Evolutionary conservation across 352 stramenopile genomes (phyloP), one percentile per base, ranked within the genome.

Genomic region (Phytophthora tubulina): DNA sequence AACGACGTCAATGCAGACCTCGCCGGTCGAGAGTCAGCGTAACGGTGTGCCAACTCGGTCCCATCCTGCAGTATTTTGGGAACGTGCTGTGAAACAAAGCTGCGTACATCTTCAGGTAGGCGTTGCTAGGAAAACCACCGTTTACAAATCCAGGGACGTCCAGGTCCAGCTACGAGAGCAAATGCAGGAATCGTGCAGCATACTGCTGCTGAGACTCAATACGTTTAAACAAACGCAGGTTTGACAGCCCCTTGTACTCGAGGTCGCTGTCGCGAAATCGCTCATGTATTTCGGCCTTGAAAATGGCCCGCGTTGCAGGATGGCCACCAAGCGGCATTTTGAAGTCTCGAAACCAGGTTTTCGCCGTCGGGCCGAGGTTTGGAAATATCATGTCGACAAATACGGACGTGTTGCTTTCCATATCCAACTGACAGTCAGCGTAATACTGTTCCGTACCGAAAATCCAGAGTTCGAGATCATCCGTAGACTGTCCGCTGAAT

Each of bases 211-310:
- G 41, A 0, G 55, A 53, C 13, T 30, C 55, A 4, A n/a, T 17
- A 1, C 55, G 32, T 4, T 30, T 13, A 3, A 63, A n/a, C 10
- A 53, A 11, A 41, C 53, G 15, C 55, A 63, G 14, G 3, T 35
- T 63, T 15, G 55, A 21, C 13, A 53, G 14, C 14, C 52, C 30
- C 31, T 63, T 53, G 3, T 63, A 41, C 15, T 63, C 27, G 9
- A 63, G 44, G 31, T 53, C 55, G 32, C 55, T 50, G 6, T 63
- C 55, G 0, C 55, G 55, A 32, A 63, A 63, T 0, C 55, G 27
- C 11, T 52, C 55, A 17, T 41, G 41, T 9, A 53, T 63, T 33
- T 53, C 53, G 39, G 54, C 15, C 8, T 53, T 63, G 15, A 63
- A 63, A 32, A 63, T 4, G 5, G 6, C 14, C 55, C 55, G 52